These are phyloP conservation scores for Aspergillus carbonarius DNA, from an alignment of 2,329 filamentous ascomycete species.

Conservation along the genomic window DNA sequence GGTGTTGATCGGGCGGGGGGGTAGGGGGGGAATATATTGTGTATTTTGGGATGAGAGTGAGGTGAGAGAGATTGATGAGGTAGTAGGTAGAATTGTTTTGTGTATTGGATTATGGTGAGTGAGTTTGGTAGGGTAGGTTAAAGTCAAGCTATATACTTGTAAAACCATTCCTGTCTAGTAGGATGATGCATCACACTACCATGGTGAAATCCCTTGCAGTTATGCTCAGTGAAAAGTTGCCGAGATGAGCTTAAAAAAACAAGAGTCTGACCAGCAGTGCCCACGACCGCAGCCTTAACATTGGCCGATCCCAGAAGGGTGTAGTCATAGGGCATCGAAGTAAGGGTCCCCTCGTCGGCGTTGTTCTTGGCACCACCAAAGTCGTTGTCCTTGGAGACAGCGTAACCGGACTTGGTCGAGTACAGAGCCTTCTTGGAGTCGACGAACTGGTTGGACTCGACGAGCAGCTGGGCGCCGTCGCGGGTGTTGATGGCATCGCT, in stretches of 20 bases:
- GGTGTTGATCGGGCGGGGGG: too few relatives aligned
- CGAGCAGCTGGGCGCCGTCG: slow-evolving; percentile 57
- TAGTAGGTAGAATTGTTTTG: too few relatives aligned
- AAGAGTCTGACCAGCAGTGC: slow-evolving; percentile 36
- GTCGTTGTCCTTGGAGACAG: slow-evolving; percentile 47
- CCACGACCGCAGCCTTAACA: slow-evolving; percentile 47
- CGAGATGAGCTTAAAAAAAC: slow-evolving; percentile 36
- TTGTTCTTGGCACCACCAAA: slow-evolving; percentile 50
- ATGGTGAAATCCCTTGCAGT: too few relatives aligned
- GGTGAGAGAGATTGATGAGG: too few relatives aligned
- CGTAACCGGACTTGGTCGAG: slow-evolving; percentile 48
- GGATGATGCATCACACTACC: too few relatives aligned
- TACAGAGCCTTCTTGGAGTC: slow-evolving; percentile 48
- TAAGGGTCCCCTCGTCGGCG: slow-evolving; percentile 54
- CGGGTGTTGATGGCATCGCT: slow-evolving; percentile 58
- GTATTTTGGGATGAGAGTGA: too few relatives aligned
- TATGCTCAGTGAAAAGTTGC: too few relatives aligned
- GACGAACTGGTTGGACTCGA: slow-evolving; percentile 57
- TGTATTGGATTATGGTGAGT: too few relatives aligned
- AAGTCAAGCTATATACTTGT: too few relatives aligned
- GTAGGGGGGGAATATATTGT: too few relatives aligned
- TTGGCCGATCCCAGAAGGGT: slow-evolving; percentile 50
- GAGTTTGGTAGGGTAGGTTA: too few relatives aligned
- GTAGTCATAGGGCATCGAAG: slow-evolving; percentile 56
- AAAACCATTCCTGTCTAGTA: too few relatives aligned